Base-by-base conservation (phyloP, 2,329 filamentous ascomycete genomes). In the Coniella vitis region DNA sequence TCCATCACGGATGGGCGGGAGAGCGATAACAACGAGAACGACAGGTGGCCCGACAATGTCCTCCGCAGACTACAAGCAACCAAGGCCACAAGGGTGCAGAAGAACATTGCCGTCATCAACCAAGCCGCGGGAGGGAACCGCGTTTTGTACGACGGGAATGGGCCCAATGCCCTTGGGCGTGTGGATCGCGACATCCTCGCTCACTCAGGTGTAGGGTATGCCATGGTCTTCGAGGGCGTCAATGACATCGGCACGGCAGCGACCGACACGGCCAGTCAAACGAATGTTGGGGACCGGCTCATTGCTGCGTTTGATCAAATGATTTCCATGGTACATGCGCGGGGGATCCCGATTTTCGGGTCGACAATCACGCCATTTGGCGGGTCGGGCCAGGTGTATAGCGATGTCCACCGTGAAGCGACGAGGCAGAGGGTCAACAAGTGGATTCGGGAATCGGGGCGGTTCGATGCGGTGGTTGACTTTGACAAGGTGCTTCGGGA, bases 1-100 rank as follows among this genome's bases (percentile, higher is more conserved):
- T 80, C 75, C 57, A 82, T 85, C 58, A 84, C 80, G 3, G 81
- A 85, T 58, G 81, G 81, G 10, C 70, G 79, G 21, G 78, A 78
- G 38, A 79, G 73, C 50, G 76, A 74, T 25, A 77, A 74, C 16
- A 75, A 84, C 61, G 64, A 60, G 19, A 83, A 84, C 63, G 71
- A 81, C 59, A 64, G 68, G 40, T 70, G 67, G 67, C 65, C 68
- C 0, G 67, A 70, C 57, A 60, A 59, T 8, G 65, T 81, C 7
- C 65, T 74, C 20, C 57, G 60, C 9, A 67, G 69, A 39, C 57
- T 80, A 58, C 67, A 73, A 57, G 19, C 45, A 34, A 4, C 40
- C 41, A 47, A 45, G 31, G 42, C 58, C 9, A 54, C 45, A 29
- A 25, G 32, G 12, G 32, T 61, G 7, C 70, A 69, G 12, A 55